These are phyloP conservation scores for Royoungia palumana DNA, from an alignment of 768 basidiomycete genomes.

Conservation along the genomic window DNA sequence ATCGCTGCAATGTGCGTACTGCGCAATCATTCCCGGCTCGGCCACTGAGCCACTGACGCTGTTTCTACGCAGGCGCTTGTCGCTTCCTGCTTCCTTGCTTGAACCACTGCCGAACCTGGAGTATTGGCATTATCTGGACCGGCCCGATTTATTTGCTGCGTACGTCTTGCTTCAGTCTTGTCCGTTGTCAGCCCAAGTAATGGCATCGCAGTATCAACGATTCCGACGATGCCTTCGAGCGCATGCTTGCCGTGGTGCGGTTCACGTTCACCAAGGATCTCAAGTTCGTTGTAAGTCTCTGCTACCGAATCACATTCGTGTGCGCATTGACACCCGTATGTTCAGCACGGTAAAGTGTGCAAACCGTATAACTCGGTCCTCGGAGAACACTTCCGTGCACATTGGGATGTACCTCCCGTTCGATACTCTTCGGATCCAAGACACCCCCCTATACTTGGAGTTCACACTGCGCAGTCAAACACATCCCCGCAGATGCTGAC, in stretches of 20 bases:
- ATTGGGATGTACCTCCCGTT: slow-evolving; percentile 77
- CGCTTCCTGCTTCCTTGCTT: slow-evolving; percentile 86
- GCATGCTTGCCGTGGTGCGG: slow-evolving; percentile 89
- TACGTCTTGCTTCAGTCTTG: slow-evolving; percentile 42
- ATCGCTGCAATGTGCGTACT: slow-evolving; percentile 83
- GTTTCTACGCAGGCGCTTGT: slow-evolving; percentile 65
- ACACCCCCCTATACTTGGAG: slow-evolving; percentile 44
- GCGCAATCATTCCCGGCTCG: background rate
- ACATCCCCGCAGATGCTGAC: slow-evolving; percentile 24
- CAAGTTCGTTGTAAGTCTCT: slow-evolving; percentile 73
- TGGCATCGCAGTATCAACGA: slow-evolving; percentile 73
- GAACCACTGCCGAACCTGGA: slow-evolving; percentile 96
- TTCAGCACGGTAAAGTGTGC: slow-evolving; percentile 84
- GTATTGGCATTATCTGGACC: slow-evolving; percentile 92
- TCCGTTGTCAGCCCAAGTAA: slow-evolving; percentile 2
- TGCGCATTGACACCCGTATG: slow-evolving; percentile 2
- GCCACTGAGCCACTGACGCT: slow-evolving; percentile 16
- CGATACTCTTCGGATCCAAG: slow-evolving; percentile 47
- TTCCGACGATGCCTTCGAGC: slow-evolving; percentile 85
- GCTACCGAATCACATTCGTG: background rate
- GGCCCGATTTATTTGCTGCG: slow-evolving; percentile 90
- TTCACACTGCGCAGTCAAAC: slow-evolving; percentile 32
- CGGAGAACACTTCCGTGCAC: slow-evolving; percentile 85
- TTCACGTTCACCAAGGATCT: slow-evolving; percentile 92
- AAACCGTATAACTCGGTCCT: slow-evolving; percentile 90